Percentiles rank a stretch among this genome's conserved stretches.
Conservation (phyloP, 805 yeast genomes). For the Ascoidea tarda region DNA sequence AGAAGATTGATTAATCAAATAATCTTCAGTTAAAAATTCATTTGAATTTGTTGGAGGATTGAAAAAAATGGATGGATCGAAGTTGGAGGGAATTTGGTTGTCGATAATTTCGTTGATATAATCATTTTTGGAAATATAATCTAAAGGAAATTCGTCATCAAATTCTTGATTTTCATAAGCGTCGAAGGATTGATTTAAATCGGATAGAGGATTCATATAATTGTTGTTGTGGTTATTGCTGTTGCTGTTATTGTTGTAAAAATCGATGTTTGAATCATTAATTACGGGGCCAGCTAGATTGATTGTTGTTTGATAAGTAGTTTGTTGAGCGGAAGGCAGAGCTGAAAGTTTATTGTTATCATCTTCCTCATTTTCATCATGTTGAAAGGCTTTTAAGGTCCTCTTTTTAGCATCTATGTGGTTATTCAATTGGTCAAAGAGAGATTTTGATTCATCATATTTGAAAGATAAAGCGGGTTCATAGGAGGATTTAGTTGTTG, state of each 20-base stretch:
- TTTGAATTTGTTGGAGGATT: constrained; percentile 11
- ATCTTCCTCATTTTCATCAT: not conserved
- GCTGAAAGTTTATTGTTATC: not conserved
- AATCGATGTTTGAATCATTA: not conserved
- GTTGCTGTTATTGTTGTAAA: not conserved
- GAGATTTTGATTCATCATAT: constrained; percentile 37
- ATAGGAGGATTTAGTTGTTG: constrained; percentile 57
- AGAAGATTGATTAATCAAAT: constrained; percentile 35
- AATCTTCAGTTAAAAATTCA: constrained; percentile 26
- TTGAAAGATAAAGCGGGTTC: constrained; percentile 76
- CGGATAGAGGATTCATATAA: not conserved
- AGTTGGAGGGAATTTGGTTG: constrained; percentile 4
- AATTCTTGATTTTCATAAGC: constrained; percentile 14
- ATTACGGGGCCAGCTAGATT: not conserved
- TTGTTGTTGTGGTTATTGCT: not conserved
- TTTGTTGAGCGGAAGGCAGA: not conserved
- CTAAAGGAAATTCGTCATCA: constrained; percentile 62
- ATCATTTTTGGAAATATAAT: constrained; percentile 38
- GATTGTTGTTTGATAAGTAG: not conserved
- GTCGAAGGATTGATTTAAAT: constrained; percentile 1
- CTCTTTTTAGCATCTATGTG: constrained; percentile 23
- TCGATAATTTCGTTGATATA: constrained; percentile 15
- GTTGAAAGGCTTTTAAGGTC: constrained; percentile 3
- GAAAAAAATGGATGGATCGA: constrained; percentile 17
- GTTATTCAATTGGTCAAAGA: constrained; percentile 37